Base-by-base conservation (phyloP, 768 basidiomycete genomes). In the Trametes villosa region DNA sequence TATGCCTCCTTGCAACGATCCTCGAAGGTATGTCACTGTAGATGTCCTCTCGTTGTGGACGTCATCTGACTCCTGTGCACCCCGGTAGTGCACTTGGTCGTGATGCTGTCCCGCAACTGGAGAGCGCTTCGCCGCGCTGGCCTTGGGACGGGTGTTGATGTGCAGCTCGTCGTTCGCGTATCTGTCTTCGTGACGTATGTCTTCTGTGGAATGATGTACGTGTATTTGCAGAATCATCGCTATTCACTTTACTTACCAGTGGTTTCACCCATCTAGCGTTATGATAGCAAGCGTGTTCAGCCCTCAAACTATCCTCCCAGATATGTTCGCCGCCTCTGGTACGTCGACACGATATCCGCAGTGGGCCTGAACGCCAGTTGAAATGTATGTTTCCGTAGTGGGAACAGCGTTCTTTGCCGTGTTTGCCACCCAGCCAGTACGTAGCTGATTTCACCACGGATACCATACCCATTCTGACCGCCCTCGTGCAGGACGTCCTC, bases 281-380 rank as follows among this genome's bases (percentile, higher is more conserved):
- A 34, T 64, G 47, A 27, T 65, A 50, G 44, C 60, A 22, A 18
- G 38, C 24, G 54, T 65, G 53, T 38, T 57, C 60, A 62, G 46
- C 7, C 42, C 60, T 18, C 22, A 29, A 3, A 52, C 57, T 12
- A 61, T 65, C 20, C 40, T 68, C 8, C 70, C 71, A 4, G 70
- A 72, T 47, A 65, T 72, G 57, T 66, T 67, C 29, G 61, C 66
- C 2, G 71, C 72, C 13, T 70, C 70, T n/a, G 60, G 68, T 72
- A 42, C 12, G 55, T 38, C 2, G 2, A 31, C 13, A 41, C 40
- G 17, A 24, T 13, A 17, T 33, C 34, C 13, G 12, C 53, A 9
- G 4, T 12, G 27, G 22, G 5, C 42, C 7, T 7, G 17, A 30
- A 13, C 24, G 13, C 15, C 3, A 0, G 34, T 36, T 47, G n/a